A percentile compares a stretch with the other conserved stretches of the same genome.
These are phyloP conservation scores for Epichloe baconii DNA, from an alignment of 2,329 filamentous ascomycete genomes.

Conservation along the genomic window DNA sequence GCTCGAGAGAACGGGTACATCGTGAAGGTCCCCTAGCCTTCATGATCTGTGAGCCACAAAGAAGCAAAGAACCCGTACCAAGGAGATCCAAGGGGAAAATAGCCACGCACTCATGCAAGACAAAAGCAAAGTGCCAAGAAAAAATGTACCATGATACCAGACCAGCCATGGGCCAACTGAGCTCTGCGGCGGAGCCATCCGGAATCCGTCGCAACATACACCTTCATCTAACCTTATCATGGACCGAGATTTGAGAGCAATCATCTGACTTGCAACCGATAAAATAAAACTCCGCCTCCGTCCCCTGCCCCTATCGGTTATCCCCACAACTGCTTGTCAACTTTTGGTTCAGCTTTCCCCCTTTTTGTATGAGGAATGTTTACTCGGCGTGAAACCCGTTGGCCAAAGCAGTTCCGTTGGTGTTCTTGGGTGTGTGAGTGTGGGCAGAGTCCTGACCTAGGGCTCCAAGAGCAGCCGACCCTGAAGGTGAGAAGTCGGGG, in stretches of 20 bases:
- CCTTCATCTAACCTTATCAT: neutral
- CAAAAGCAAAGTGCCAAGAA: neutral
- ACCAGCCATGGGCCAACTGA: neutral
- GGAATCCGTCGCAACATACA: neutral
- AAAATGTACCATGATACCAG: neutral
- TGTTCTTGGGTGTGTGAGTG: neutral
- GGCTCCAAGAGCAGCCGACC: neutral
- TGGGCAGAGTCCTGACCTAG: neutral
- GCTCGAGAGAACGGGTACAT: neutral
- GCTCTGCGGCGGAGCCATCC: neutral
- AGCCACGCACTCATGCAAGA: neutral
- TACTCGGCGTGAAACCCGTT: constrained; percentile 6
- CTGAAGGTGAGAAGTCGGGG: constrained; percentile 26
- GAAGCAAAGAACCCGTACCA: neutral
- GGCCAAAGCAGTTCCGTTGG: constrained; percentile 7
- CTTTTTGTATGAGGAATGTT: neutral
- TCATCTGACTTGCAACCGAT: neutral
- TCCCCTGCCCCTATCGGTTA: neutral
- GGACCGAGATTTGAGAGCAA: neutral
- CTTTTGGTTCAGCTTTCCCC: neutral
- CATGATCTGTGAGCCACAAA: neutral
- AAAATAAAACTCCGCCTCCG: neutral
- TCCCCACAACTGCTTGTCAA: neutral
- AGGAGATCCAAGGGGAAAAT: neutral
- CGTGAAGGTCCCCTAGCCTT: neutral